Evolutionary conservation across 148 eudicot species (phyloP), one percentile per base, ranked within the genome.

Genomic region (Rhododendron vialii): DNA sequence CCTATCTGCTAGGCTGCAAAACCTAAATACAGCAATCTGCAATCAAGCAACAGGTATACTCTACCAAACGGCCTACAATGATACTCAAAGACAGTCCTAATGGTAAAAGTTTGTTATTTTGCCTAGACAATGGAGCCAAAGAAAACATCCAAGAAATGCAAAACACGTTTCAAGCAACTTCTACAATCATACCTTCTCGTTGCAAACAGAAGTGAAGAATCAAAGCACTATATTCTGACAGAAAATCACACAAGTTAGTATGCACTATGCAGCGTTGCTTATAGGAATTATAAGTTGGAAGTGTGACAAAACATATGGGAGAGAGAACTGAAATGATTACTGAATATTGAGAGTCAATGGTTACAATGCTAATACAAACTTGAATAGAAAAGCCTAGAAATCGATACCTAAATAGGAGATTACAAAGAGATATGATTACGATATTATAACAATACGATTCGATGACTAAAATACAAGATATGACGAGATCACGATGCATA

Each of bases 11-110:
- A 22, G 74, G 73, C 73, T 82, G 74, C 51, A 82, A 82, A 82
- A 36, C n/a, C 84, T 61, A 73, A 83, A n/a, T 82, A 81, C 45
- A 82, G 73, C 61, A 36, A 26, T 82, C 76, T 63, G 78, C 61
- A 83, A 83, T 69, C 78, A 69, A 83, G 78, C 61, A 83, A 28
- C 14, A 83, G 50, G 57, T 47, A 83, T 69, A 28, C 59, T 69
- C 78, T 83, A 67, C 45, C 41, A 69, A 69, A 83, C 14, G 45
- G 28, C 38, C 53, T 45, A 26, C 11, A 10, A 36, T 14, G n/a
- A 63, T 65, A 26, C 33, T 65, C n/a, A 38, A 83, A 69, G 45
- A 17, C 77, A 50, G 36, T 26, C 38, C 63, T 80, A 48, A 6
- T 51, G 7, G 36, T 48, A 30, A 9, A 26, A 2, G 1, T 15